Evolutionary conservation across 768 basidiomycete genomes (phyloP).

Genomic region (Pholiota microspora): DNA sequence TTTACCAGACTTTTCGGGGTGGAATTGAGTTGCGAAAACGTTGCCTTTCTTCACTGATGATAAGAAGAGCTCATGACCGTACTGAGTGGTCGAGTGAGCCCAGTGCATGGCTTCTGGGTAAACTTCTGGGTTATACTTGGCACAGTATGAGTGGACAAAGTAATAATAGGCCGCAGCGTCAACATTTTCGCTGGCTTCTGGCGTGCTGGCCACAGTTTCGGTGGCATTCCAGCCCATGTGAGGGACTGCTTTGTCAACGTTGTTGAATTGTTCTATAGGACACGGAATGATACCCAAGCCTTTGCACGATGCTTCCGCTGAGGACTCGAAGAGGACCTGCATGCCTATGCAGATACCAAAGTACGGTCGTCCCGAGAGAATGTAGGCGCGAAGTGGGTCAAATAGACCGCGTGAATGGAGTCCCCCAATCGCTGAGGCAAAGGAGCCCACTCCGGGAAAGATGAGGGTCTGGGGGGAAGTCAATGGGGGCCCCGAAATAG

Average conservation of each 20-base stretch:
- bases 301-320: conserved; percentile 69
- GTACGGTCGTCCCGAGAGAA: conserved; percentile 87
- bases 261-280: conserved; percentile 71
- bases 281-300: conserved; percentile 88
- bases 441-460: conserved; percentile 96
- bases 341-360: conserved; percentile 99
- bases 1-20: conserved; percentile 94
- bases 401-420: conserved; percentile 72
- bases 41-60: conserved; percentile 81
- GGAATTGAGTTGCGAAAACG: conserved; percentile 93
- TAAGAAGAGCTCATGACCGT: conserved; percentile 90
- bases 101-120: conserved; percentile 64
- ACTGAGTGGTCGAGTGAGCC: conserved; percentile 86
- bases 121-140: conserved; percentile 61
- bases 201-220: conserved; percentile 45
- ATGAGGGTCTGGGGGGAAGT: conserved; percentile 69
- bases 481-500: conserved; percentile 10
- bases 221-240: conserved; percentile 98
- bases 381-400: conserved; percentile 78
- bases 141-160: conserved; percentile 96
- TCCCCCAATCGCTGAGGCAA: conserved; percentile 81
- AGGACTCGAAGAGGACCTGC: conserved; percentile 91
- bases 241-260: conserved; percentile 81
- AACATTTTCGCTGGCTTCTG: conserved; percentile 42
- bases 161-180: conserved; percentile 75